phyloP scores from a whole-genome alignment of 2,329 filamentous ascomycete genomes.

The Fusarium staphyleae region DNA sequence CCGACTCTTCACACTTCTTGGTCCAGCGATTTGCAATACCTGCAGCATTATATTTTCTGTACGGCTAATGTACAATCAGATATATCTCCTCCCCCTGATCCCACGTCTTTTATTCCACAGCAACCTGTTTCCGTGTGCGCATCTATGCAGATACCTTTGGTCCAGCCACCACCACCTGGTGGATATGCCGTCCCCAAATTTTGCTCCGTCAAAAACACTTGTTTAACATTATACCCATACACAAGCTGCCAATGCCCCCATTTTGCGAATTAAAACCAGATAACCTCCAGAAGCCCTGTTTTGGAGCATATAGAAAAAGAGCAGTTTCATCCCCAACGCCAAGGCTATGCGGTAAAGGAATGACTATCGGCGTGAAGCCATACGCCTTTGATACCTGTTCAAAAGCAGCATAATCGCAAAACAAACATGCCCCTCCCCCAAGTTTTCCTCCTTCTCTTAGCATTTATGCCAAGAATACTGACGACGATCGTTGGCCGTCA shows the following conservation, averaged over 20 bases:
- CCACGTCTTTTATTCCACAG: background rate
- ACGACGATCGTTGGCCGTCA: slow-evolving; percentile 5
- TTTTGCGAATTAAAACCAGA: slow-evolving; percentile 30
- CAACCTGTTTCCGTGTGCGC: slow-evolving; percentile 8
- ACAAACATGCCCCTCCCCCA: slow-evolving; percentile 20
- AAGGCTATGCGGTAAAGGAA: slow-evolving; percentile 42
- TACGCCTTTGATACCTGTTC: slow-evolving; percentile 27
- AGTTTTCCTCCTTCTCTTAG: slow-evolving; percentile 6
- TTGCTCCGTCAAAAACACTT: slow-evolving; percentile 24
- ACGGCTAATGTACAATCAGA: slow-evolving; percentile 36
- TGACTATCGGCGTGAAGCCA: slow-evolving; percentile 25
- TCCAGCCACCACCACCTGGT: slow-evolving; percentile 15
- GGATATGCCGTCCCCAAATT: slow-evolving; percentile 18
- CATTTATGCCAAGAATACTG: slow-evolving; percentile 29
- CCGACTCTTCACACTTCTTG: background rate
- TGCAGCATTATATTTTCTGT: slow-evolving; percentile 37
- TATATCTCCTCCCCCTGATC: slow-evolving; percentile 6
- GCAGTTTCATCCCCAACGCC: slow-evolving; percentile 34
- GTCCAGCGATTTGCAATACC: slow-evolving; percentile 9
- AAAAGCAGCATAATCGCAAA: slow-evolving; percentile 21
- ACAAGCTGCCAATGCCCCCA: slow-evolving; percentile 16
- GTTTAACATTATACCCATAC: slow-evolving; percentile 29
- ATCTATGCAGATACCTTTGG: slow-evolving; percentile 15
- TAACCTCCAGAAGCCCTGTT: slow-evolving; percentile 22
- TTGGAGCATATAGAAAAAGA: slow-evolving; percentile 18